Evolutionary conservation across 2,329 filamentous ascomycete genomes (phyloP), one percentile per base, ranked within the genome.

Genomic region (Xylariomycetidae sp.): DNA sequence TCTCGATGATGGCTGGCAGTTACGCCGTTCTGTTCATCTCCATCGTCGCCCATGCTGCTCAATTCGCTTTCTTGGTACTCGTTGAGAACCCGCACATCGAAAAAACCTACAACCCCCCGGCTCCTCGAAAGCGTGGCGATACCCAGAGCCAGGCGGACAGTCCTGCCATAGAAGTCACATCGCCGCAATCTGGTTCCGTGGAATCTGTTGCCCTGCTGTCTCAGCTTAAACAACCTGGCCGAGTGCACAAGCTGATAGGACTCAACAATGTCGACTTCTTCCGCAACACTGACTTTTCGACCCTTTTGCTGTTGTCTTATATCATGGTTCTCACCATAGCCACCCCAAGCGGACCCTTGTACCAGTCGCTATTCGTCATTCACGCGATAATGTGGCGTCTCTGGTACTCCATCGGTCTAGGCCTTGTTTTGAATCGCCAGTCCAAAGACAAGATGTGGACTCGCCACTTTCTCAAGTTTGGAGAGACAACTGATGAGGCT

Each of bases 11-110:
- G 83, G 89, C 88, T 29, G 90, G 90, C 42, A 98, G 92, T 70
- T 97, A 97, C 65, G 88, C 90, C 54, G 90, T 98, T 38, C 75
- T 98, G 31, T 89, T 94, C 70, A 96, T 97, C 60, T 97, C 92
- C 36, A 90, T 98, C 53, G 66, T 94, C 53, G 92, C 90, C 41
- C 92, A 98, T 66, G 80, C 88, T 50, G 87, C 89, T 38, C 92
- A 98, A 65, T 90, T 98, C 60, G 82, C 82, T 40, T 98, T 98
- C 67, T 73, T 98, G 45, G 80, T 87, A 33, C 71, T 88, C 40
- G 87, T 98, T 44, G 92, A 98, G 66, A 95, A 94, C 54, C 92
- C 92, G 33, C 92, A 98, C 56, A 98, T 98, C 63, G 88, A 97
- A 54, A 94, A 94, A 69, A 96, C 82, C 4, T 98, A 98, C 70